Evolutionary conservation across 371 early-diverging fungal species (phyloP), one percentile per base, ranked within the genome.

Genomic region (Circinella minor): DNA sequence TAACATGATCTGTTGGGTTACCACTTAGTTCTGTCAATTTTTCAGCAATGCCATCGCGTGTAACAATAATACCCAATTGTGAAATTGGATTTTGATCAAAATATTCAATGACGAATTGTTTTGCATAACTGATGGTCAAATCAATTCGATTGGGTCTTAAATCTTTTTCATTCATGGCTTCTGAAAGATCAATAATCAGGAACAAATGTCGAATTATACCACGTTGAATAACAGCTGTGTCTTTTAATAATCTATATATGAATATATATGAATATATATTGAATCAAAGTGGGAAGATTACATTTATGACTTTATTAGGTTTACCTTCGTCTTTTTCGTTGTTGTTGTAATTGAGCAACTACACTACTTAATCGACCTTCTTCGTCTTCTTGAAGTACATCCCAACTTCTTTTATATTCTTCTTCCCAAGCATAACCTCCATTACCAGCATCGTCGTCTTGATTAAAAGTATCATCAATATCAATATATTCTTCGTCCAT

Each of bases 51-150:
- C 95, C 96, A 65, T 97, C 95, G 65, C 92, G 85, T 3, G 94
- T 96, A 4, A 90, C 86, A n/a, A 97, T 89, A 17, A 98, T 80
- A 9, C 96, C 94, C 43, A 97, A 81, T 79, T 96, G 96, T 9
- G 94, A 92, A 62, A 98, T 90, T 1, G 98, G 98, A 75, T 98
- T 98, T 71, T 94, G 97, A 80, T 97, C 97, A 80, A 96, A 96
- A 72, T 89, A 98, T 77, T 96, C 98, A 36, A 77, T 72, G 1
- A 96, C 83, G 69, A 96, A 98, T 54, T 86, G 81, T 66, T 91
- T 91, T 10, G 90, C 84, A 60, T 89, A 86, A 0, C 77, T 82
- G 34, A 95, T 73, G 0, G 91, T 88, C 38, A 92, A 81, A 18
- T 94, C 94, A 18, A 95, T 81, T 20, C 96, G 88, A 63, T 90